These are phyloP conservation scores for Amaranthus palmeri DNA, from an alignment of 148 eudicot genomes.

Conservation along the genomic window DNA sequence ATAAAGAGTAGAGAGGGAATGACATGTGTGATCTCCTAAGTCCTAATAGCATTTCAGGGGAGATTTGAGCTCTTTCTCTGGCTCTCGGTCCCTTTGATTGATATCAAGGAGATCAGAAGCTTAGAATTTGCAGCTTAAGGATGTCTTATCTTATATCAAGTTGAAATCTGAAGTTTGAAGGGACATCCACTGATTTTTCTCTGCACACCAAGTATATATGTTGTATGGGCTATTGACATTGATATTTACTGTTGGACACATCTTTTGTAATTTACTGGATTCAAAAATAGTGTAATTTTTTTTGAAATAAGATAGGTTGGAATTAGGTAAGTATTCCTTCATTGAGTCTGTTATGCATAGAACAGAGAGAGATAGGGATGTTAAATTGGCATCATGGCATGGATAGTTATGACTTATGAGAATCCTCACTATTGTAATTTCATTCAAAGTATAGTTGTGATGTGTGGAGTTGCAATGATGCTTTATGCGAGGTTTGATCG, in stretches of 20 bases:
- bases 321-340: neutral
- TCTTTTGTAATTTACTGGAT: neutral
- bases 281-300: neutral
- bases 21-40: neutral
- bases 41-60: neutral
- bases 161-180: neutral
- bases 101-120: neutral
- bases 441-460: neutral
- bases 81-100: neutral
- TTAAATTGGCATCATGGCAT: neutral
- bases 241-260: neutral
- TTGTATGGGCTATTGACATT: neutral
- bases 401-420: neutral
- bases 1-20: neutral
- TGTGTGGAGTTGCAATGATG: no score
- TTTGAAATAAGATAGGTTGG: neutral
- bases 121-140: neutral
- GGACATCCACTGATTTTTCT: neutral
- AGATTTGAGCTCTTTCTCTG: neutral
- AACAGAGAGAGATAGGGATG: neutral
- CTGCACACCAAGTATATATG: neutral
- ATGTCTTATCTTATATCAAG: neutral
- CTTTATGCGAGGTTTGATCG: no score
- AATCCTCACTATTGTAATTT: neutral
- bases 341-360: neutral